Evolutionary conservation across 306 rosid species (phyloP).

Genomic region (Amphicarpaea edgeworthii): DNA sequence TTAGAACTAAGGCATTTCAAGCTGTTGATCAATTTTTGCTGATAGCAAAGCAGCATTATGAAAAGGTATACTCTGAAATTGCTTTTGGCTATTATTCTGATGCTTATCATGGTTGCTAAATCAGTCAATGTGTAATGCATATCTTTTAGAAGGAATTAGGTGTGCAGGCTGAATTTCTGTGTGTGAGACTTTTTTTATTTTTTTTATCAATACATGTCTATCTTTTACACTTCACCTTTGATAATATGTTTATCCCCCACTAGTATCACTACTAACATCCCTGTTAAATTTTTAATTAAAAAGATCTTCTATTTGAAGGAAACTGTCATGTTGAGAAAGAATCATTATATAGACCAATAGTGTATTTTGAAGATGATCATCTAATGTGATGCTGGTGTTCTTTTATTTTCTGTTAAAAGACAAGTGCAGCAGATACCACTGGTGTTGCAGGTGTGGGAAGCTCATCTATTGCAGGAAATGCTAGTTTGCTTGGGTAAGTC

Average conservation of each 20-base stretch:
- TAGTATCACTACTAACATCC: slow-evolving; percentile 22
- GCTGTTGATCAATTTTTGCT: slow-evolving; percentile 94
- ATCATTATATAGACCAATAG: background rate
- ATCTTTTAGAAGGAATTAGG: slow-evolving; percentile 39
- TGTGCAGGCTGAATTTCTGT: slow-evolving; percentile 18
- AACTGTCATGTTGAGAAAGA: background rate
- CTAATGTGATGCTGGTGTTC: slow-evolving; percentile 41
- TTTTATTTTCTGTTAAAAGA: slow-evolving; percentile 53
- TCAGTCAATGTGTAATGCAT: background rate
- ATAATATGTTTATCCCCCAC: background rate
- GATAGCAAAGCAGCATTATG: slow-evolving; percentile 78
- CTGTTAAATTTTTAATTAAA: background rate
- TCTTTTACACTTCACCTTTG: slow-evolving; percentile 17
- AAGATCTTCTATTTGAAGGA: background rate
- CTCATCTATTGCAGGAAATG: slow-evolving; percentile 79
- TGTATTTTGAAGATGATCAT: slow-evolving; percentile 21
- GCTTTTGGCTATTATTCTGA: slow-evolving; percentile 42
- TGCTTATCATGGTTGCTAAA: slow-evolving; percentile 35
- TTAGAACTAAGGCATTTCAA: slow-evolving; percentile 91
- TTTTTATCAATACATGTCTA: background rate
- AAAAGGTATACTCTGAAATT: slow-evolving; percentile 68
- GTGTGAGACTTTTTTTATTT: background rate
- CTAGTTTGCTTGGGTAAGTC: slow-evolving; percentile 93
- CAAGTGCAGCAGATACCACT: slow-evolving; percentile 65
- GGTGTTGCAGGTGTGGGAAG: slow-evolving; percentile 61